phyloP scores from a whole-genome alignment of 2,329 filamentous ascomycete genomes.

The Paracamarosporium sp. region DNA sequence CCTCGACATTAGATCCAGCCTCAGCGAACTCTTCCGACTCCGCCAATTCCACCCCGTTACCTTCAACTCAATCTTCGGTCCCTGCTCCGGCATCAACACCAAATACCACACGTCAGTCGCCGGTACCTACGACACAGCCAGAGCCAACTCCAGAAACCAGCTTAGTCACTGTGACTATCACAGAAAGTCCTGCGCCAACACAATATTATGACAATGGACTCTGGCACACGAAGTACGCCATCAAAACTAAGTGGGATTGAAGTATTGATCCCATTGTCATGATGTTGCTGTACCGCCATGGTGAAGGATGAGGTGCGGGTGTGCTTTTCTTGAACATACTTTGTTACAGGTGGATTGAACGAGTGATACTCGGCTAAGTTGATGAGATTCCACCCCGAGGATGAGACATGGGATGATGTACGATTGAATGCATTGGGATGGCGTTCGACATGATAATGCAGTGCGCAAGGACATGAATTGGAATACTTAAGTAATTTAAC shows the following conservation, averaged over 20 bases:
- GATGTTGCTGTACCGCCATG: background rate
- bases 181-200: slow-evolving; percentile 32
- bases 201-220: slow-evolving; percentile 54
- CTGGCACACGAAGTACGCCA: slow-evolving; percentile 53
- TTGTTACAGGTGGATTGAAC: background rate
- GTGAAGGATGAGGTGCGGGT: background rate
- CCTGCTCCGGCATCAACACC: slow-evolving; percentile 32
- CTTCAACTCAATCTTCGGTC: background rate
- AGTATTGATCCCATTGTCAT: background rate
- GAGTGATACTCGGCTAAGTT: background rate
- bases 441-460: slow-evolving; percentile 1
- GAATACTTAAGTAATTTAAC: background rate
- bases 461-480: background rate
- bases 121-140: slow-evolving; percentile 15
- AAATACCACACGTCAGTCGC: slow-evolving; percentile 15
- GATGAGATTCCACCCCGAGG: background rate
- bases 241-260: slow-evolving; percentile 35
- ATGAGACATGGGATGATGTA: background rate
- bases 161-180: slow-evolving; percentile 38
- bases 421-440: slow-evolving; percentile 9
- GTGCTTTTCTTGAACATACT: slow-evolving; percentile 10
- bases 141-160: slow-evolving; percentile 28
- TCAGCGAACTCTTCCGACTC: slow-evolving; percentile 19
- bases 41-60: slow-evolving; percentile 8
- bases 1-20: slow-evolving; percentile 15